Evolutionary conservation across 106 monocot species (phyloP).

Genomic region (Allium fistulosum): DNA sequence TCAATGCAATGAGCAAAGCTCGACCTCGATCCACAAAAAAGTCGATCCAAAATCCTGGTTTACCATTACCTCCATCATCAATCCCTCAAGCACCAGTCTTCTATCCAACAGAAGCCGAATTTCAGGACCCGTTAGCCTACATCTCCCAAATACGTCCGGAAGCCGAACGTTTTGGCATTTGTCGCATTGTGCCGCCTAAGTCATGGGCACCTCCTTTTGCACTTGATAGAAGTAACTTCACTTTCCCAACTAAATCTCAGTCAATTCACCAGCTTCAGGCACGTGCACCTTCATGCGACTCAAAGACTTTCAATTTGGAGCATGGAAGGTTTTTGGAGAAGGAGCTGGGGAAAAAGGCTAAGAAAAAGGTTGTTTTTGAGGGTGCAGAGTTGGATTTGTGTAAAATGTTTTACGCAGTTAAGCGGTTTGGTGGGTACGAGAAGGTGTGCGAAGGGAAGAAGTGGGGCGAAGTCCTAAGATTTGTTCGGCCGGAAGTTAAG

Average conservation of each 20-base stretch:
- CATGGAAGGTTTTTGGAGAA: slow-evolving; percentile 38
- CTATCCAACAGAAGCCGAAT: slow-evolving; percentile 55
- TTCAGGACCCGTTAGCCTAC: slow-evolving; percentile 47
- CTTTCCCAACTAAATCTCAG: slow-evolving; percentile 69
- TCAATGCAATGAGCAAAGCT: slow-evolving; percentile 24
- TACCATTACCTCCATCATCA: background rate
- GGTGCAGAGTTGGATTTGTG: slow-evolving; percentile 59
- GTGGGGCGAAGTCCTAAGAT: slow-evolving; percentile 50
- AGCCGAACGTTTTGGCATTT: slow-evolving; percentile 71
- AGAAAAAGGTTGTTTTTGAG: slow-evolving; percentile 32
- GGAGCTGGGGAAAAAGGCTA: slow-evolving; percentile 22
- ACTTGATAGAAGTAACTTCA: slow-evolving; percentile 26
- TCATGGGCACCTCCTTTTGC: slow-evolving; percentile 65
- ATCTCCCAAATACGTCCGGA: slow-evolving; percentile 53
- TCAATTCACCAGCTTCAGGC: slow-evolving; percentile 60
- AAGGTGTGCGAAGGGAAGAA: slow-evolving; percentile 44
- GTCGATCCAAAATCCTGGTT: slow-evolving; percentile 18
- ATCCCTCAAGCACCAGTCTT: slow-evolving; percentile 47
- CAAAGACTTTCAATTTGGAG: slow-evolving; percentile 57
- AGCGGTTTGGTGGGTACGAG: slow-evolving; percentile 60
- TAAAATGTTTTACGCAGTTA: slow-evolving; percentile 51
- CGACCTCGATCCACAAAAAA: slow-evolving; percentile 31
- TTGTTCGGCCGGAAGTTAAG: slow-evolving; percentile 23
- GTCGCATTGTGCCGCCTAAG: slow-evolving; percentile 67
- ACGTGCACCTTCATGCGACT: slow-evolving; percentile 60